Conservation (phyloP, 331 rosid genomes). For the Acacia concinna region DNA sequence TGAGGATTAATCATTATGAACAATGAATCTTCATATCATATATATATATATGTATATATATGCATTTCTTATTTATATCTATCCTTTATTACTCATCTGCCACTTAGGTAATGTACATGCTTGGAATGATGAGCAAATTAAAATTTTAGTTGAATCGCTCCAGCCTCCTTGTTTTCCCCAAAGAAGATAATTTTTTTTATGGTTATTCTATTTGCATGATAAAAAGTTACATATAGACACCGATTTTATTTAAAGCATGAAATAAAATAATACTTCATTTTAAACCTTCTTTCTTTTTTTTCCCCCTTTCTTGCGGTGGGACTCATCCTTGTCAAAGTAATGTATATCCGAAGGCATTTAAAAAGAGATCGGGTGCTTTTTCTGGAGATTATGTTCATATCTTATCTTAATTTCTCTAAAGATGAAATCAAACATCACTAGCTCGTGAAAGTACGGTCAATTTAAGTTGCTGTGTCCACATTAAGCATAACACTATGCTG, state of each 20-base stretch:
- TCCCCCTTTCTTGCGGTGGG: background rate
- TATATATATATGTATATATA: too few relatives aligned
- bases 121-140: conserved; percentile 19
- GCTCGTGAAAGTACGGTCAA: conserved; percentile 17
- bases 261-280: background rate
- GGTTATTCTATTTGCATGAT: background rate
- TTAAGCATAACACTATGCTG: background rate
- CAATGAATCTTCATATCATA: background rate
- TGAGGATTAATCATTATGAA: background rate
- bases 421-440: conserved; percentile 22
- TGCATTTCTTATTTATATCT: background rate
- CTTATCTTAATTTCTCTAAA: conserved; percentile 28
- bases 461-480: background rate
- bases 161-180: background rate
- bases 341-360: background rate
- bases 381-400: conserved; percentile 43
- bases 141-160: conserved; percentile 34
- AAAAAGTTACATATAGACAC: background rate
- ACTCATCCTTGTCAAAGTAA: background rate
- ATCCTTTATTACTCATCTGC: background rate
- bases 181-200: background rate
- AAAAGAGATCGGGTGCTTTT: background rate
- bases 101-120: conserved; percentile 31
- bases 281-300: background rate
- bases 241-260: background rate